Evolutionary conservation across 768 basidiomycete species (phyloP), one percentile per base, ranked within the genome.

Genomic region (Tricholoma saponaceum): DNA sequence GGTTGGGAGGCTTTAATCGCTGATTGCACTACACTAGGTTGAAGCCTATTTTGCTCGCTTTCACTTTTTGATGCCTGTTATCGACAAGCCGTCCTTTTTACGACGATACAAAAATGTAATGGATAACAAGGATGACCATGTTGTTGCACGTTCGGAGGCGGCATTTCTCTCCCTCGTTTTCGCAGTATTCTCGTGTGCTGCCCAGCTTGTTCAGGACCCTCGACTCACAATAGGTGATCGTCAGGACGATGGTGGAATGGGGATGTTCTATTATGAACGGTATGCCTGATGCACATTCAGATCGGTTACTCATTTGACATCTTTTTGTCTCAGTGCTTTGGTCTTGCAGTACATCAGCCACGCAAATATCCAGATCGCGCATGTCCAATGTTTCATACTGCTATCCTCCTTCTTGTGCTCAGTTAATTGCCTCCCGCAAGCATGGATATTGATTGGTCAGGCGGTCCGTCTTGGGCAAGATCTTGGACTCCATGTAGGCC

Each of bases 301-400:
- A 50, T 30, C 59, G 37, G 54, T 7, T 55, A 57, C 57, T 60
- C 41, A 57, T 56, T 56, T 62, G 65, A 58, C 60, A 60, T 57
- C 46, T 12, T 33, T 37, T 58, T n/a, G n/a, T n/a, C 51, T 50
- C 67, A 95, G 93, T 58, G 90, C 94, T 30, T 82, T 95, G 70
- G 86, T 95, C 58, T 74, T 96, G 35, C 92, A 95, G 68, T 95
- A 95, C 71, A 95, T 95, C 74, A 93, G 92, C 61, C 86, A 94
- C 67, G 84, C 90, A 44, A 90, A 87, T 55, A 91, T 86, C 39
- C 89, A 94, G 70, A 77, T 90, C 52, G 82, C 86, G 32, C 94
- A 95, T 70, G 93, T 95, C 28, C 94, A 95, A 75, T 90, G 90
- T 71, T 88, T 95, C 69, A 83, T 92, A 60, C 79, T 96, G 55